Conservation (phyloP, 352 stramenopile species). For the Pythium folliculosum region DNA sequence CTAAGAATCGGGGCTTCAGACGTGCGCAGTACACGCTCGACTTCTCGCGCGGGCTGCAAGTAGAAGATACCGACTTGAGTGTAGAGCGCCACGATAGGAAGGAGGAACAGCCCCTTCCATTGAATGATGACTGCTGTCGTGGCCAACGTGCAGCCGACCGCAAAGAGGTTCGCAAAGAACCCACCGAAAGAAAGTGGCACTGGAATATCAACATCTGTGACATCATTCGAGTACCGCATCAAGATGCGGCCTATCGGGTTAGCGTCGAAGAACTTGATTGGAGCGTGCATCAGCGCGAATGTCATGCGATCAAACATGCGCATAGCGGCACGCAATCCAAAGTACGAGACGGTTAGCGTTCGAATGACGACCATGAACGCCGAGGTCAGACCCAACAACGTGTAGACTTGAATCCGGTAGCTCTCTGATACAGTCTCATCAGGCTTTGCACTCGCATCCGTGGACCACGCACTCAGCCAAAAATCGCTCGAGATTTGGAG, state of each 20-base stretch:
- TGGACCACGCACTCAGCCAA: slow-evolving; percentile 89
- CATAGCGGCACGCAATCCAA: neutral
- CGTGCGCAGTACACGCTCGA: slow-evolving; percentile 49
- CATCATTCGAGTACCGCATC: slow-evolving; percentile 86
- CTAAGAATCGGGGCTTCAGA: slow-evolving; percentile 48
- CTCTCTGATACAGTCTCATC: neutral
- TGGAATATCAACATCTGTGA: slow-evolving; percentile 76
- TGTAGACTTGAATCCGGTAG: no score
- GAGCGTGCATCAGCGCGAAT: slow-evolving; percentile 72
- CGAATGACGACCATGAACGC: neutral
- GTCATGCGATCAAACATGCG: slow-evolving; percentile 87
- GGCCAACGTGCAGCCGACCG: slow-evolving; percentile 51
- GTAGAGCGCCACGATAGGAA: slow-evolving; percentile 81
- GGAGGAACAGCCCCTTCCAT: slow-evolving; percentile 54
- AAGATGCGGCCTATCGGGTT: slow-evolving; percentile 87
- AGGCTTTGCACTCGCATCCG: no score
- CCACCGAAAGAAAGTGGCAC: slow-evolving; percentile 22
- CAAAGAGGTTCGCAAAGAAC: slow-evolving; percentile 59
- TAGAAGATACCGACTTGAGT: slow-evolving; percentile 47
- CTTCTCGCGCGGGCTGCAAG: slow-evolving; percentile 43
- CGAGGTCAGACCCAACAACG: no score
- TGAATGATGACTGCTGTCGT: slow-evolving; percentile 67
- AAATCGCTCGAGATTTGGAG: slow-evolving; percentile 86
- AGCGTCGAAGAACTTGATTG: slow-evolving; percentile 90
- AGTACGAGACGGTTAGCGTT: neutral